These are phyloP conservation scores for Xylaria digitata DNA, from an alignment of 2,329 filamentous ascomycete species.

Conservation along the genomic window DNA sequence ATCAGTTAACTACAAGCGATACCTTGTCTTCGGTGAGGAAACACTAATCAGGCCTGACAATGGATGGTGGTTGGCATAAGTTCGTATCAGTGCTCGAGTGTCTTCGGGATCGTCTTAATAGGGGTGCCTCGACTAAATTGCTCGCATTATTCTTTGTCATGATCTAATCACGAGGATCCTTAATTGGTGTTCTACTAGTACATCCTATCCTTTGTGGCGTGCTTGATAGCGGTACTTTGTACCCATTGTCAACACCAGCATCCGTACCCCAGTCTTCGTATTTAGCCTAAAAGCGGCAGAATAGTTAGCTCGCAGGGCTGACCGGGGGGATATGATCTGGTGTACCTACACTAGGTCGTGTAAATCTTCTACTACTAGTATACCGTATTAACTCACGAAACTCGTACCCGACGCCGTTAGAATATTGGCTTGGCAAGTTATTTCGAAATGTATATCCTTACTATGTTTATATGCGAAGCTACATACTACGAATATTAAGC, in stretches of 20 bases:
- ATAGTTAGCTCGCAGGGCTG: slow-evolving; percentile 38
- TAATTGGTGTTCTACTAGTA: slow-evolving; percentile 7
- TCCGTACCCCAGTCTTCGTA: slow-evolving; percentile 24
- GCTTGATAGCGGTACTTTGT: slow-evolving; percentile 17
- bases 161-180: slow-evolving; percentile 8
- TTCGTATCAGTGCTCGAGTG: slow-evolving; percentile 4
- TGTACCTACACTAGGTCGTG: slow-evolving; percentile 4
- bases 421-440: too few relatives aligned
- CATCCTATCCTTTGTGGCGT: slow-evolving; percentile 13
- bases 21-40: slow-evolving; percentile 7
- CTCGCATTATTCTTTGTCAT: slow-evolving; percentile 22
- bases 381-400: too few relatives aligned
- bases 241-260: slow-evolving; percentile 19
- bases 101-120: slow-evolving; percentile 7
- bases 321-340: slow-evolving; percentile 17
- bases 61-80: neutral
- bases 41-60: slow-evolving; percentile 7
- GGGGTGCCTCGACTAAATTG: slow-evolving; percentile 25
- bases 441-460: too few relatives aligned
- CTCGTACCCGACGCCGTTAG: too few relatives aligned
- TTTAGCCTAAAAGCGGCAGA: slow-evolving; percentile 44
- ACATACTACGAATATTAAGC: too few relatives aligned
- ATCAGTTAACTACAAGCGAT: slow-evolving; percentile 9
- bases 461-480: too few relatives aligned
- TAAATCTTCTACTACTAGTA: too few relatives aligned